Conservation (phyloP, 108 stramenopile species). For the Aurantiochytrium sp. region DNA sequence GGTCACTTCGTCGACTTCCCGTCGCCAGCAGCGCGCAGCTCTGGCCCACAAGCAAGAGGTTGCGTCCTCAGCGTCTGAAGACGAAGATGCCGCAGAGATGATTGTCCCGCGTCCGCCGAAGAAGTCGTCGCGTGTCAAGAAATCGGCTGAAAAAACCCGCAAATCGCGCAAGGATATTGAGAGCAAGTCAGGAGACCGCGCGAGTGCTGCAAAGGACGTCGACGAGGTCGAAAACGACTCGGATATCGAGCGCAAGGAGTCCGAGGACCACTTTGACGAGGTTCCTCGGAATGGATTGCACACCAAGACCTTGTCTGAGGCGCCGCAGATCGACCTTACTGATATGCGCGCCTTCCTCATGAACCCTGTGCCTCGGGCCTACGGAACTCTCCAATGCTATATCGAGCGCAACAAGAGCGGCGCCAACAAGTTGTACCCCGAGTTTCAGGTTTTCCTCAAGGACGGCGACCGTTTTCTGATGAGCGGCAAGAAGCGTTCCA, state of each 20-base stretch:
- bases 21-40: neutral
- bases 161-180: neutral
- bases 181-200: neutral
- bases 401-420: slow-evolving; percentile 66
- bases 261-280: neutral
- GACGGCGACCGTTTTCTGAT: slow-evolving; percentile 72
- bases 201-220: neutral
- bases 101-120: neutral
- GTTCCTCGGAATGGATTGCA: too few species aligned
- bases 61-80: neutral
- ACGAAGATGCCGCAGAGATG: neutral
- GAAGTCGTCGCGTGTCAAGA: neutral
- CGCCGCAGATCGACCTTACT: slow-evolving; percentile 24
- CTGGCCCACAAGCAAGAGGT: neutral
- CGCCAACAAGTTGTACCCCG: slow-evolving; percentile 63
- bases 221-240: neutral
- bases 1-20: neutral
- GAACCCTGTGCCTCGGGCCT: slow-evolving; percentile 53
- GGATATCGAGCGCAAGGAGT: neutral
- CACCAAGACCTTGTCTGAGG: neutral
- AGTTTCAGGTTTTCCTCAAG: slow-evolving; percentile 66
- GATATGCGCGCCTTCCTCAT: slow-evolving; percentile 59
- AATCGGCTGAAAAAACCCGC: neutral
- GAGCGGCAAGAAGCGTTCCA: slow-evolving; percentile 69
- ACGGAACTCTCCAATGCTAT: slow-evolving; percentile 70